Evolutionary conservation across 2,329 filamentous ascomycete genomes (phyloP), one percentile per base, ranked within the genome.

Genomic region (Zopfia rhizophila): DNA sequence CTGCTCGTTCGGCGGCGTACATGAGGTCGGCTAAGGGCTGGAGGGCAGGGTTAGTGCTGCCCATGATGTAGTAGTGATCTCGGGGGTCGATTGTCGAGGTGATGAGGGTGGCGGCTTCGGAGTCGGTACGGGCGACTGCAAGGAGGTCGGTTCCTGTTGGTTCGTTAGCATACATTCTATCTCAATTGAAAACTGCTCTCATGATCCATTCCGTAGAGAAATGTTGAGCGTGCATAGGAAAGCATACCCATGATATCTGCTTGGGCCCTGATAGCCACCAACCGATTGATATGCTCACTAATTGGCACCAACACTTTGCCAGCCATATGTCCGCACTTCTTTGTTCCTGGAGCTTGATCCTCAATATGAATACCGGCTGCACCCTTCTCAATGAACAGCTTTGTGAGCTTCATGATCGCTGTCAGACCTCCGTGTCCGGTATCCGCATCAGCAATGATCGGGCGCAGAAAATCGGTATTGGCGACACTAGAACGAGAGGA

Each of bases 321-420:
- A 58, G 94, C 94, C 94, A 97, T 97, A 78, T 97, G 94, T 55
- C 94, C 94, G 73, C 94, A 99, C 84, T 99, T 99, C 85, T 99
- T 99, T 37, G 94, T 97, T 42, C 94, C 94, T 3, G 94, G 93
- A 3, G 94, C 93, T 76, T 97, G 94, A 72, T 99, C 94, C 77
- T 99, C 94, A 61, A 99, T 97, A 77, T 99, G 94, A 66, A 99
- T 97, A 58, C 94, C 94, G 29, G 94, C 94, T 32, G 94, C 94
- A 62, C 94, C 94, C 75, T 92, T 91, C 80, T 99, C 94, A 56
- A 97, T 78, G 73, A 99, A 97, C 45, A 97, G 84, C 82, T 97
- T 97, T 56, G 94, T 97, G 62, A 99, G 85, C 82, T 97, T 99
- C 94, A 99, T 97, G 63, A 97, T 89, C 44, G 94, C 94, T n/a